Conservation (phyloP, 2,329 filamentous ascomycete species). For the Xenosphaeropsis pyriputrescens region DNA sequence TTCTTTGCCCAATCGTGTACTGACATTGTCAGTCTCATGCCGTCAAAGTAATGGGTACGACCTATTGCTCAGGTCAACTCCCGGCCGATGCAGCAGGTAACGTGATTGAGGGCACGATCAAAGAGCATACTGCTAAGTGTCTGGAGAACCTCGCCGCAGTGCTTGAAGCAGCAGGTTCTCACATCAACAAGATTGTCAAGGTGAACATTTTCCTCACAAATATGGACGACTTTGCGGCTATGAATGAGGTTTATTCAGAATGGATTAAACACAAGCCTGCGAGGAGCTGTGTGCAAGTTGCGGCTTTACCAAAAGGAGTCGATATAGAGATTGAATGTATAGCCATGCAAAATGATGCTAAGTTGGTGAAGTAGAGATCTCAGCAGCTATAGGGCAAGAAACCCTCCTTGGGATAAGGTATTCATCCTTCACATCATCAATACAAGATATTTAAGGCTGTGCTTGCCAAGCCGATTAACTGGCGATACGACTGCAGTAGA, state of each 20-base stretch:
- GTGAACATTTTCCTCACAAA: slow-evolving; percentile 82
- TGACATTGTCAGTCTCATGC: slow-evolving; percentile 27
- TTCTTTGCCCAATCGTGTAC: too few species aligned
- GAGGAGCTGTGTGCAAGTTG: slow-evolving; percentile 81
- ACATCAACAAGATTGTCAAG: slow-evolving; percentile 73
- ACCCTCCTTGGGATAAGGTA: not conserved
- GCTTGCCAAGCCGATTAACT: too few species aligned
- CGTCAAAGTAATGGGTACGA: not conserved
- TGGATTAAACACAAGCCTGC: slow-evolving; percentile 75
- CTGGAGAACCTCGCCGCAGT: slow-evolving; percentile 74
- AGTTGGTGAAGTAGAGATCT: slow-evolving; percentile 2
- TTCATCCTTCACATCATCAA: slow-evolving; percentile 1
- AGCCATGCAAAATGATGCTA: slow-evolving; percentile 54
- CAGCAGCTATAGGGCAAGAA: not conserved
- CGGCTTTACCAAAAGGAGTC: slow-evolving; percentile 74
- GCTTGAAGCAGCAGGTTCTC: slow-evolving; percentile 66
- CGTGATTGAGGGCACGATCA: slow-evolving; percentile 23
- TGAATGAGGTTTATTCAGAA: slow-evolving; percentile 78
- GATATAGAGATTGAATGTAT: slow-evolving; percentile 86
- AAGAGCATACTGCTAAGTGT: slow-evolving; percentile 46
- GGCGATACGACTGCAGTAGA: too few species aligned
- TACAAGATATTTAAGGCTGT: not conserved
- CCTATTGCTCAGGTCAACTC: not conserved
- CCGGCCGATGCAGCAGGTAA: not conserved
- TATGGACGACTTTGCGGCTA: slow-evolving; percentile 77